These are phyloP conservation scores for Albophoma yamanashiensis DNA, from an alignment of 2,329 filamentous ascomycete species.

Conservation along the genomic window DNA sequence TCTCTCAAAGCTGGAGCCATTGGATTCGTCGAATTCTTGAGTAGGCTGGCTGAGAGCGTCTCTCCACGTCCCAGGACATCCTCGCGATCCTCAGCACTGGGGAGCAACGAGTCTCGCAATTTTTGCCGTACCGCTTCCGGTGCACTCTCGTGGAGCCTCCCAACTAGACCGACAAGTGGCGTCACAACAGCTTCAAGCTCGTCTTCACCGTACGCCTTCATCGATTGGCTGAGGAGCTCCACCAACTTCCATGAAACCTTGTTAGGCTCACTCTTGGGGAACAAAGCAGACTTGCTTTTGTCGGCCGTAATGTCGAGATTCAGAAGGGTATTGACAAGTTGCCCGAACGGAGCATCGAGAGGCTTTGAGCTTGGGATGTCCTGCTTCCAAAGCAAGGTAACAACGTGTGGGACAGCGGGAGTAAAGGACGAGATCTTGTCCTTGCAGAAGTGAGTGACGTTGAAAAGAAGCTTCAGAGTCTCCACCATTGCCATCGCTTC, in stretches of 20 bases:
- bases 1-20: slow-evolving; percentile 61
- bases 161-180: slow-evolving; percentile 64
- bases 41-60: slow-evolving; percentile 63
- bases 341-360: slow-evolving; percentile 60
- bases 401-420: slow-evolving; percentile 55
- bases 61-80: slow-evolving; percentile 66
- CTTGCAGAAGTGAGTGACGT: slow-evolving; percentile 66
- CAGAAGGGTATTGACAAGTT: slow-evolving; percentile 69
- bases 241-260: slow-evolving; percentile 55
- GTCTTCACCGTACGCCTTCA: slow-evolving; percentile 50
- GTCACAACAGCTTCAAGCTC: slow-evolving; percentile 65
- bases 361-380: slow-evolving; percentile 51
- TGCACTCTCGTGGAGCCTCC: slow-evolving; percentile 59
- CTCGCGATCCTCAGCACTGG: slow-evolving; percentile 64
- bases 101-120: slow-evolving; percentile 61
- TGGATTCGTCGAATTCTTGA: slow-evolving; percentile 68
- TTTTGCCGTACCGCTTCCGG: slow-evolving; percentile 47
- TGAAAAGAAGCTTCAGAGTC: slow-evolving; percentile 81
- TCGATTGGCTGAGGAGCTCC: slow-evolving; percentile 56
- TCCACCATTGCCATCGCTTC: slow-evolving; percentile 73
- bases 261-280: slow-evolving; percentile 51
- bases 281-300: slow-evolving; percentile 45
- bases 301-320: slow-evolving; percentile 61
- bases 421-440: slow-evolving; percentile 52
- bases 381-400: slow-evolving; percentile 55